Evolutionary conservation across 257 asterid genomes (phyloP), one percentile per base, ranked within the genome.

Genomic region (Cinchona pubescens): DNA sequence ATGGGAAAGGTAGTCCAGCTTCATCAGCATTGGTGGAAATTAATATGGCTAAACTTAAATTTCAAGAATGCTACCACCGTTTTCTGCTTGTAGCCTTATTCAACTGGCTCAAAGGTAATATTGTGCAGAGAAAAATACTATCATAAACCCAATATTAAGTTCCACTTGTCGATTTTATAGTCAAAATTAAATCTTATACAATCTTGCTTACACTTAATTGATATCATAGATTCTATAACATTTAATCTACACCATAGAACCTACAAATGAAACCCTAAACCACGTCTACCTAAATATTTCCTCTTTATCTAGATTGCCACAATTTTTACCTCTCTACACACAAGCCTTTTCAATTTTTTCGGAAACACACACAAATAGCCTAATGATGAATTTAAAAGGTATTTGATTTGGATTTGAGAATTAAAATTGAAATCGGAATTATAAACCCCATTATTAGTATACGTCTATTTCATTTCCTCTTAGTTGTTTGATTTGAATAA

Each of bases 11-110:
- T 78, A 43, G 91, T 86, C 82, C 92, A 79, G 42, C 42, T 18
- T 14, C 81, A 27, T 7, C 81, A 27, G 10, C 96, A 79, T 67
- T 83, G 86, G 93, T 85, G 91, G 96, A 88, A 90, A 76, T 66
- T 82, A 73, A 89, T 81, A 84, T 84, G 88, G 75, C 73, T 90
- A 15, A 80, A 96, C 40, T 94, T 90, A 15, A 80, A 96, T 35
- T 94, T 83, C 90, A 94, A 87, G 87, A 90, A 89, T 71, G 99
- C 99, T 1, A 94, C 99, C 19, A 79, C 91, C 34, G 30, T 83
- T 7, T 87, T 91, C 86, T 92, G 92, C 87, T 79, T n/a, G n/a
- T n/a, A n/a, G n/a, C n/a, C n/a, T n/a, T 85, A 19, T 76, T 88
- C 86, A 94, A 94, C 81, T 56, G 88, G 56, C 59, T 91, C 76